phyloP scores from a whole-genome alignment of 352 stramenopile genomes.

The Phytophthora crassamura region DNA sequence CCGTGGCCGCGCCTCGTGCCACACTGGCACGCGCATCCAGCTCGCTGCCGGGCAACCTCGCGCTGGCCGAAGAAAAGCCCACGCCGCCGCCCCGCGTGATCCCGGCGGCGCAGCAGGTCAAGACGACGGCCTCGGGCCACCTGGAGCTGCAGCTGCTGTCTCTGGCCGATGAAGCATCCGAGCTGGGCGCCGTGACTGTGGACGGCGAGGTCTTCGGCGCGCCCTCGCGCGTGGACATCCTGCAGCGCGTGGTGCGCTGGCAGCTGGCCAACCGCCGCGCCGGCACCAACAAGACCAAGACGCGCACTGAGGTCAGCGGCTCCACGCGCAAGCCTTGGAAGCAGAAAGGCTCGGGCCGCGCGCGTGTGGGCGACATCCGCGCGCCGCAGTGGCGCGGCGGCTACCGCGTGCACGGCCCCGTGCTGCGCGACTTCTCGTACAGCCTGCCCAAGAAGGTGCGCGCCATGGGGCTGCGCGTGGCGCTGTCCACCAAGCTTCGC shows the following conservation, averaged over 20 bases:
- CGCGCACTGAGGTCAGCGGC: slow-evolving; percentile 85
- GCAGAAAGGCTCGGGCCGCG: slow-evolving; percentile 88
- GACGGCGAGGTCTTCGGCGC: slow-evolving; percentile 79
- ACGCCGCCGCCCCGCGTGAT: slow-evolving; percentile 71
- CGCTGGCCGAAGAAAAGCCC: slow-evolving; percentile 79
- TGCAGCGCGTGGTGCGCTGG: slow-evolving; percentile 91
- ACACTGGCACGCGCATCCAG: slow-evolving; percentile 43
- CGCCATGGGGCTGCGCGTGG: slow-evolving; percentile 85
- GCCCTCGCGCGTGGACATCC: slow-evolving; percentile 82
- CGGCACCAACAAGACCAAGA: slow-evolving; percentile 91
- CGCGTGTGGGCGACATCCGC: slow-evolving; percentile 88
- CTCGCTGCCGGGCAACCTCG: slow-evolving; percentile 63
- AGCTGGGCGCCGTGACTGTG: slow-evolving; percentile 60
- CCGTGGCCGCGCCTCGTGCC: slow-evolving; percentile 53
- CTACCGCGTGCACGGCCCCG: slow-evolving; percentile 85
- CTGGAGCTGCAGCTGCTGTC: slow-evolving; percentile 74
- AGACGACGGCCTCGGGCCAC: slow-evolving; percentile 60
- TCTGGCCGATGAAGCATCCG: slow-evolving; percentile 49
- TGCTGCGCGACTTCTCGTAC: slow-evolving; percentile 90
- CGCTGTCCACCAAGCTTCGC: slow-evolving; percentile 87
- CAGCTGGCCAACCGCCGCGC: slow-evolving; percentile 84
- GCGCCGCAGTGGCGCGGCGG: slow-evolving; percentile 87
- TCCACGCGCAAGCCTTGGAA: slow-evolving; percentile 90
- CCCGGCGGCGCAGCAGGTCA: slow-evolving; percentile 61
- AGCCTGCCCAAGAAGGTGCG: slow-evolving; percentile 89